Base-by-base conservation (phyloP, 1,284 basidiomycete genomes). In the Wolfiporia cocos region DNA sequence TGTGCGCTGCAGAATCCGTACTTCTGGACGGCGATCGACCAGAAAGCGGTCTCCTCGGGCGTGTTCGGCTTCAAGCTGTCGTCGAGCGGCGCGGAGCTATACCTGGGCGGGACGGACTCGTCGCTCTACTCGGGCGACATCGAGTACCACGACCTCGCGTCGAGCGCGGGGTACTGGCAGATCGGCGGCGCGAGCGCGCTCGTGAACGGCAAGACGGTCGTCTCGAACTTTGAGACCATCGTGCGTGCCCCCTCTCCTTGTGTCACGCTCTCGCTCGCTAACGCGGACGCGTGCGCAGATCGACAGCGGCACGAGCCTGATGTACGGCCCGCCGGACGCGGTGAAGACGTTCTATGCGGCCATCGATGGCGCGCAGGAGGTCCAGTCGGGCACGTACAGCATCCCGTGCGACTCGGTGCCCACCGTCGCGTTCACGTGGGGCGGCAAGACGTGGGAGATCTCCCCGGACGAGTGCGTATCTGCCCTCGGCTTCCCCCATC, bases 41-140 rank as follows among this genome's bases (percentile, higher is more conserved):
- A 74, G 43, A 58, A 58, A 10, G 51, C 55, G 23, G 62, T 70
- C 11, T 47, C 59, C 2, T 49, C 61, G n/a, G 53, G 63, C 21
- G 65, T 72, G 34, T 84, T 84, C 51, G 68, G 69, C 19, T 72
- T 86, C 57, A 74, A 76, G 45, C 67, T 85, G 30, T 58, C 68
- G 9, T 36, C 50, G 2, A 44, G 49, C 23, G 66, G 65, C 4
- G 70, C 72, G 17, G 71, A 78, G 53, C 71, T 86, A 10, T 71
- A 63, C 50, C 60, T 86, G 37, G 84, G 84, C 34, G 80, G 76
- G 7, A 61, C 65, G 0, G 63, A 78, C 51, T 48, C 45, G 7
- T 35, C 47, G 3, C 51, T 68, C 34, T 73, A 70, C 53, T 64
- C 53, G n/a, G 73, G 59, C 43, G 46, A 46, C 17, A 54, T 70